phyloP scores from a whole-genome alignment of 1,284 basidiomycete genomes.

The Peniophora sp. region DNA sequence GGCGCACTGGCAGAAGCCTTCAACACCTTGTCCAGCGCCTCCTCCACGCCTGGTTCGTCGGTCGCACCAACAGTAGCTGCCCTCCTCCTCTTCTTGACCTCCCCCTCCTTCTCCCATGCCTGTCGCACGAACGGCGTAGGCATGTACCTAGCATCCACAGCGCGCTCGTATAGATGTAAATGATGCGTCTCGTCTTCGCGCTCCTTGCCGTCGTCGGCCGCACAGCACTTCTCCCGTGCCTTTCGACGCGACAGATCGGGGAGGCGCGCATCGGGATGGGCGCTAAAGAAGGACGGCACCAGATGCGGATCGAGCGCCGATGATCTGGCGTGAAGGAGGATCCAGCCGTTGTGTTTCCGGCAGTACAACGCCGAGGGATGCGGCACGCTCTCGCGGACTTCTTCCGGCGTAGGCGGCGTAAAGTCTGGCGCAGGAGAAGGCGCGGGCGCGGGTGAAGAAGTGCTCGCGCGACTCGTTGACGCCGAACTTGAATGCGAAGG shows the following conservation, averaged over 20 bases:
- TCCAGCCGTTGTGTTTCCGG: constrained; percentile 71
- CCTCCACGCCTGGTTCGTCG: background rate
- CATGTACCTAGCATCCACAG: constrained; percentile 56
- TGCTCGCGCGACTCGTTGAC: constrained; percentile 13
- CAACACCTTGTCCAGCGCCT: constrained; percentile 2
- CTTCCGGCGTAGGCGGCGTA: constrained; percentile 40
- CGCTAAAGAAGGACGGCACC: constrained; percentile 36
- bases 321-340: constrained; percentile 59
- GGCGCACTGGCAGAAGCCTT: background rate
- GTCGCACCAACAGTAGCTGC: constrained; percentile 27
- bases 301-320: constrained; percentile 54
- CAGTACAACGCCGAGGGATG: constrained; percentile 78
- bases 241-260: constrained; percentile 49
- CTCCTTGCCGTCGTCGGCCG: constrained; percentile 36
- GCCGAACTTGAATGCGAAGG: constrained; percentile 17
- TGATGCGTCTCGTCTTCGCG: constrained; percentile 65
- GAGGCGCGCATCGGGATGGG: constrained; percentile 31
- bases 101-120: constrained; percentile 45
- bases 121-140: constrained; percentile 53
- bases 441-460: constrained; percentile 15
- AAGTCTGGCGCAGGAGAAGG: constrained; percentile 24
- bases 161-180: constrained; percentile 64
- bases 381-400: constrained; percentile 59
- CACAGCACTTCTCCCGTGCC: constrained; percentile 41
- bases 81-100: constrained; percentile 40